These are phyloP conservation scores for Metschnikowia aberdeeniae DNA, from an alignment of 805 yeast genomes.

Conservation along the genomic window DNA sequence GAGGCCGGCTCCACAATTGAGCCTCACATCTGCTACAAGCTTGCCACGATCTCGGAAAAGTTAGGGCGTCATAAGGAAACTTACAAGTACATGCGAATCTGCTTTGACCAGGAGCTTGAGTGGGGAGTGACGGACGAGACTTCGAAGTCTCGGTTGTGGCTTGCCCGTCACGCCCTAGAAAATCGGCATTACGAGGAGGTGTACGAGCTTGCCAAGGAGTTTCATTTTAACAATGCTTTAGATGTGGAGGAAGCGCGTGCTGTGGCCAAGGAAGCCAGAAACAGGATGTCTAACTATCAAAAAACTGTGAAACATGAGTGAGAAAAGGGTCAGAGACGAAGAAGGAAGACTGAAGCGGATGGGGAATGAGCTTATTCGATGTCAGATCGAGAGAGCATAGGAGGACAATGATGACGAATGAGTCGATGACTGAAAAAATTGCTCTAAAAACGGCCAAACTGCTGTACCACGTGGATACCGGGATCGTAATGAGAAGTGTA, in stretches of 20 bases:
- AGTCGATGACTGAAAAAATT: too few species aligned
- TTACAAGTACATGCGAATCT: slow-evolving; percentile 57
- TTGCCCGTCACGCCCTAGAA: slow-evolving; percentile 64
- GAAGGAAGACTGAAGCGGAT: too few species aligned
- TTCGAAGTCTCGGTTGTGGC: slow-evolving; percentile 79
- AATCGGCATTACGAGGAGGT: slow-evolving; percentile 62
- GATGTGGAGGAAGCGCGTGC: slow-evolving; percentile 87
- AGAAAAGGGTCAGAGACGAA: background rate
- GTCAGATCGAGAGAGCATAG: too few species aligned
- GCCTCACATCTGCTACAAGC: slow-evolving; percentile 53
- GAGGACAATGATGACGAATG: too few species aligned
- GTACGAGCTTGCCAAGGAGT: slow-evolving; percentile 65
- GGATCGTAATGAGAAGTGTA: too few species aligned
- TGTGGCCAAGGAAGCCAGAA: slow-evolving; percentile 73
- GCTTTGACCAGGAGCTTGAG: slow-evolving; percentile 59
- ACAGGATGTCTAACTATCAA: slow-evolving; percentile 32
- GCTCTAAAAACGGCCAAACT: too few species aligned
- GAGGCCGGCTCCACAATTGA: slow-evolving; percentile 40
- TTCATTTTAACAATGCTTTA: slow-evolving; percentile 67
- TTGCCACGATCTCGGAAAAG: slow-evolving; percentile 65
- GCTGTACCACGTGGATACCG: too few species aligned
- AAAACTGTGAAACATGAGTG: background rate
- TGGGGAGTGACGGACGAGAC: slow-evolving; percentile 72
- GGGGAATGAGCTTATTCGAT: too few species aligned
- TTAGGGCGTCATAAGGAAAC: slow-evolving; percentile 52